A percentile compares a stretch with the other conserved stretches of the same genome.
These are phyloP conservation scores for Hymenoscyphus albidus DNA, from an alignment of 2,329 filamentous ascomycete genomes.

Conservation along the genomic window DNA sequence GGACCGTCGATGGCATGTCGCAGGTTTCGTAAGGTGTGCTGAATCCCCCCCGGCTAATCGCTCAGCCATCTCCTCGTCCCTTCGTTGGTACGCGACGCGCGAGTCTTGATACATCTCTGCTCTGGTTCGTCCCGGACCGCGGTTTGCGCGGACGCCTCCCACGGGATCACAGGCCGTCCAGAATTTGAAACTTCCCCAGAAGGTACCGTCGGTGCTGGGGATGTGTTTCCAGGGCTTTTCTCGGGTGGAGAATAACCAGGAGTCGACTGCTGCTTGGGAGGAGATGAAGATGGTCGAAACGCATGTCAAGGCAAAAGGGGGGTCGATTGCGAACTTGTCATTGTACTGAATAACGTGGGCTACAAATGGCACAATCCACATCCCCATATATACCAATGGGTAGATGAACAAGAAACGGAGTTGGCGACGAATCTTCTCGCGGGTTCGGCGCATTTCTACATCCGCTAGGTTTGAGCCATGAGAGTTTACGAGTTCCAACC, in stretches of 20 bases:
- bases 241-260: conserved; percentile 61
- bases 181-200: conserved; percentile 36
- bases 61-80: conserved; percentile 45
- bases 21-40: conserved; percentile 9
- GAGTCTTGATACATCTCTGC: conserved; percentile 53
- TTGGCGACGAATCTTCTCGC: conserved; percentile 61
- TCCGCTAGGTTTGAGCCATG: conserved; percentile 32
- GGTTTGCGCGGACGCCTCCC: conserved; percentile 31
- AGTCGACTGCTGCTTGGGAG: conserved; percentile 65
- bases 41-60: conserved; percentile 26
- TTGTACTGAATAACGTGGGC: conserved; percentile 59
- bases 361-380: conserved; percentile 71
- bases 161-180: conserved; percentile 29
- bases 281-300: conserved; percentile 55
- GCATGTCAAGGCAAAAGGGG: conserved; percentile 54
- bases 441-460: conserved; percentile 38
- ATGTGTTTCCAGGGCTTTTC: conserved; percentile 69
- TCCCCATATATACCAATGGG: conserved; percentile 65
- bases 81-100: conserved; percentile 44
- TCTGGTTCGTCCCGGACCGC: conserved; percentile 43
- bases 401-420: conserved; percentile 73
- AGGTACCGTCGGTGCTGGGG: conserved; percentile 39
- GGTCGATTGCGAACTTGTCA: conserved; percentile 46
- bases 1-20: conserved; percentile 22
- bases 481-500: conserved; percentile 29